These are phyloP conservation scores for Paraphaeosphaeria sporulosa DNA, from an alignment of 2,329 filamentous ascomycete genomes.

Conservation along the genomic window DNA sequence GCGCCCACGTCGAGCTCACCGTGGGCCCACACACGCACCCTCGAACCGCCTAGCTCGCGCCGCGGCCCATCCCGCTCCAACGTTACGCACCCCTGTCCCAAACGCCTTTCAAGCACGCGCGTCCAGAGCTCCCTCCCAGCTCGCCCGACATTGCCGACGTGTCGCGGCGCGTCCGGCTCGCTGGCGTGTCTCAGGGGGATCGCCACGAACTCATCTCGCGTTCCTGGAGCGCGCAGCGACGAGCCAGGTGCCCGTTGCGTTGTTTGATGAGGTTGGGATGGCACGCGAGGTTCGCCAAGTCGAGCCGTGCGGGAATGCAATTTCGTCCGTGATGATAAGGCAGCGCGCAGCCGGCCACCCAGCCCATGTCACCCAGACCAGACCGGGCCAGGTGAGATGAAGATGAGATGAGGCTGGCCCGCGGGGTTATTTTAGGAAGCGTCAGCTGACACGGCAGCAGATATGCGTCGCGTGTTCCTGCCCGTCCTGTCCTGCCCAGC, in stretches of 20 bases:
- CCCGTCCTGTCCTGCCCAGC: too few relatives aligned
- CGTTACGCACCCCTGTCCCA: slow-evolving; percentile 1
- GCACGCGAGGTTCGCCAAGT: background rate
- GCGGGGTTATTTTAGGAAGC: background rate
- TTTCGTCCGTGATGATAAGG: too few relatives aligned
- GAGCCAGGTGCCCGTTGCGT: background rate
- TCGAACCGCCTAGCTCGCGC: background rate
- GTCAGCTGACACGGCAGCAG: slow-evolving; percentile 8
- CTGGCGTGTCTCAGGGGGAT: slow-evolving; percentile 9
- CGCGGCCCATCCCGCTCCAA: slow-evolving; percentile 3
- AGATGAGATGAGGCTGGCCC: background rate
- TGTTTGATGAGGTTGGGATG: background rate
- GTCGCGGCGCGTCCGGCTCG: background rate
- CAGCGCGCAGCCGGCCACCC: too few relatives aligned
- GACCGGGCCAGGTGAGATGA: background rate
- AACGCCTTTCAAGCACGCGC: slow-evolving; percentile 5
- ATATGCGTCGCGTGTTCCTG: background rate
- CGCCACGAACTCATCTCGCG: background rate
- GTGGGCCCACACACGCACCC: background rate
- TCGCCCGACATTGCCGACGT: background rate
- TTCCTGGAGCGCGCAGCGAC: background rate
- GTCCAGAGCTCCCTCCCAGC: background rate
- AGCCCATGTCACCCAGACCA: too few relatives aligned
- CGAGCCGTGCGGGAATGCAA: background rate
- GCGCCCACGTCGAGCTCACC: background rate